Percentiles rank a stretch among this genome's conserved stretches.
Conservation (phyloP, 306 rosid species). For the Benincasa hispida region DNA sequence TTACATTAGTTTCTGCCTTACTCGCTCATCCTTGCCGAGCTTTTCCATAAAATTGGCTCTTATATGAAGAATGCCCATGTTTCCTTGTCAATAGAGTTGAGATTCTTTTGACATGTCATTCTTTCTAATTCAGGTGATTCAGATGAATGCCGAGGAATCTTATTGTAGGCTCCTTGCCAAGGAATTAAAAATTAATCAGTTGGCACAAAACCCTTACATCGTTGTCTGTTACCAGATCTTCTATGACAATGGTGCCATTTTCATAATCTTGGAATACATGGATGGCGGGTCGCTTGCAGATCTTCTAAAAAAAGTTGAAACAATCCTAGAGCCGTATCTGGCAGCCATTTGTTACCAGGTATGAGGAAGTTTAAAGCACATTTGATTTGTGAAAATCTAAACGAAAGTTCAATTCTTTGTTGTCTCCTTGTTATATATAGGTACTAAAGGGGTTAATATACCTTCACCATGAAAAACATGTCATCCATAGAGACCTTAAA, state of each 20-base stretch:
- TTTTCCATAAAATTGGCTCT: not conserved
- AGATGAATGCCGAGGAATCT: slow-evolving; percentile 80
- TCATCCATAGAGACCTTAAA: slow-evolving; percentile 90
- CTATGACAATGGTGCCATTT: slow-evolving; percentile 72
- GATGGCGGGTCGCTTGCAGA: slow-evolving; percentile 97
- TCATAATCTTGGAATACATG: slow-evolving; percentile 96
- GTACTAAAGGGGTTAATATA: slow-evolving; percentile 81
- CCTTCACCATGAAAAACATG: slow-evolving; percentile 85
- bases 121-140: slow-evolving; percentile 53
- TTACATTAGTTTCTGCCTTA: slow-evolving; percentile 7
- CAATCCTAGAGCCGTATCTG: slow-evolving; percentile 70
- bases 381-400: not conserved
- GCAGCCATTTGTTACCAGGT: slow-evolving; percentile 92
- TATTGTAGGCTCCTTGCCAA: slow-evolving; percentile 61
- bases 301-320: slow-evolving; percentile 63
- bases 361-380: slow-evolving; percentile 6
- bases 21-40: slow-evolving; percentile 34
- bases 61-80: not conserved
- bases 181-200: slow-evolving; percentile 88
- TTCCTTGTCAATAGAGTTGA: not conserved
- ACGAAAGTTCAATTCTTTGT: slow-evolving; percentile 6
- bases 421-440: slow-evolving; percentile 25
- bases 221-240: slow-evolving; percentile 83
- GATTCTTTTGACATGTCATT: slow-evolving; percentile 4
- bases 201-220: slow-evolving; percentile 75